Evolutionary conservation across 768 basidiomycete species (phyloP).

Genomic region (Pulveroboletus sp.): DNA sequence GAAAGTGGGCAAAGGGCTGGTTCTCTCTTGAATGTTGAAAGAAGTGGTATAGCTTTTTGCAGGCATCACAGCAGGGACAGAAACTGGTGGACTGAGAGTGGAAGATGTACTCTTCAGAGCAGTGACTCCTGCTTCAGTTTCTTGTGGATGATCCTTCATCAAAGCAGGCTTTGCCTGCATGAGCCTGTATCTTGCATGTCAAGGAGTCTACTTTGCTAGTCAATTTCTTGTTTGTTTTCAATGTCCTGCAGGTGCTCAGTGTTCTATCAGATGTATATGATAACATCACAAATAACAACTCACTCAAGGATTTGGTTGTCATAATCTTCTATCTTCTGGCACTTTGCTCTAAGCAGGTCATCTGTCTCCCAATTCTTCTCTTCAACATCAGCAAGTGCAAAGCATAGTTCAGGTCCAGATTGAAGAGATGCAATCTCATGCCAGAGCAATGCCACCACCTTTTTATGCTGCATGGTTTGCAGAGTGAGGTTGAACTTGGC

Average conservation of each 20-base stretch:
- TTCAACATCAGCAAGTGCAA: conserved; percentile 54
- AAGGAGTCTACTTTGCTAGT: conserved; percentile 64
- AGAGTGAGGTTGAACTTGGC: conserved; percentile 66
- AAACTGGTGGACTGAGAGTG: conserved; percentile 13
- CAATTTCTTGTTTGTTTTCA: conserved; percentile 80
- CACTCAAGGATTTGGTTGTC: conserved; percentile 80
- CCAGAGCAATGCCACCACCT: conserved; percentile 55
- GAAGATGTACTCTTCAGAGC: conserved; percentile 7
- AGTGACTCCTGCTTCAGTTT: too few species aligned
- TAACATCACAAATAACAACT: conserved; percentile 4
- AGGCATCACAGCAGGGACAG: conserved; percentile 13
- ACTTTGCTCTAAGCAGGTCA: conserved; percentile 62
- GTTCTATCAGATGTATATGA: conserved; percentile 1
- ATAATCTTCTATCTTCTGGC: conserved; percentile 77
- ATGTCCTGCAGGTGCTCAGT: conserved; percentile 48
- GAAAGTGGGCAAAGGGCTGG: conserved; percentile 42
- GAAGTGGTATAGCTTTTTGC: conserved; percentile 2
- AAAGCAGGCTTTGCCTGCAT: conserved; percentile 65
- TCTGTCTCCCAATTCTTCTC: conserved; percentile 77
- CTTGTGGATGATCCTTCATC: conserved; percentile 40
- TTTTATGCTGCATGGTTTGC: conserved; percentile 62
- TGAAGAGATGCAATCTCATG: conserved; percentile 51
- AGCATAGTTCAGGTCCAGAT: conserved; percentile 52
- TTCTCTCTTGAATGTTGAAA: conserved; percentile 28
- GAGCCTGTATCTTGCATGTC: conserved; percentile 65